phyloP scores from a whole-genome alignment of 345 rosid genomes.

The Eucalyptus lansdowneana region DNA sequence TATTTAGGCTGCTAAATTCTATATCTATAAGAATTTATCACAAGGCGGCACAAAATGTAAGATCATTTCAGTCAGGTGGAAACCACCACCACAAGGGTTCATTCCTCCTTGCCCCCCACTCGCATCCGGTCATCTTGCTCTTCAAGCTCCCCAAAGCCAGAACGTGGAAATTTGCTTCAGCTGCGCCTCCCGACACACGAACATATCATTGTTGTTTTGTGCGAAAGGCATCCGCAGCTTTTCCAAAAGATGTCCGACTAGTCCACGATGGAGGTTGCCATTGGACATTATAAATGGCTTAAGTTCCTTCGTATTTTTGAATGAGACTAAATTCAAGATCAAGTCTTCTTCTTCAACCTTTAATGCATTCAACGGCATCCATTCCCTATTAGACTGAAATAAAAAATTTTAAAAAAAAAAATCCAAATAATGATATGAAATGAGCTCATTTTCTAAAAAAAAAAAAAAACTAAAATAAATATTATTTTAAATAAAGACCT shows the following conservation, averaged over 20 bases:
- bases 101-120: neutral
- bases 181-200: neutral
- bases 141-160: neutral
- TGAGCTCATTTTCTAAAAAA: fast-evolving
- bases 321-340: neutral
- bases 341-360: neutral
- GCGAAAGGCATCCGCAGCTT: neutral
- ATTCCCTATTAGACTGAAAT: fast-evolving
- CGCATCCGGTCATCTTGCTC: neutral
- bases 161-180: neutral
- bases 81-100: neutral
- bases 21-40: neutral
- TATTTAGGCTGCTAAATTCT: neutral
- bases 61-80: neutral
- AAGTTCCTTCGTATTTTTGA: neutral
- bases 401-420: fast-evolving
- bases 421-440: too few relatives aligned
- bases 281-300: too few relatives aligned
- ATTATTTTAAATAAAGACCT: too few relatives aligned
- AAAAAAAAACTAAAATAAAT: fast-evolving
- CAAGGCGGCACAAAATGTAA: neutral
- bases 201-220: neutral
- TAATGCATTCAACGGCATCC: neutral
- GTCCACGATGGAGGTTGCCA: neutral
- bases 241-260: neutral